Base-by-base conservation (phyloP, 2,329 filamentous ascomycete genomes). In the Trichoderma asperellum region DNA sequence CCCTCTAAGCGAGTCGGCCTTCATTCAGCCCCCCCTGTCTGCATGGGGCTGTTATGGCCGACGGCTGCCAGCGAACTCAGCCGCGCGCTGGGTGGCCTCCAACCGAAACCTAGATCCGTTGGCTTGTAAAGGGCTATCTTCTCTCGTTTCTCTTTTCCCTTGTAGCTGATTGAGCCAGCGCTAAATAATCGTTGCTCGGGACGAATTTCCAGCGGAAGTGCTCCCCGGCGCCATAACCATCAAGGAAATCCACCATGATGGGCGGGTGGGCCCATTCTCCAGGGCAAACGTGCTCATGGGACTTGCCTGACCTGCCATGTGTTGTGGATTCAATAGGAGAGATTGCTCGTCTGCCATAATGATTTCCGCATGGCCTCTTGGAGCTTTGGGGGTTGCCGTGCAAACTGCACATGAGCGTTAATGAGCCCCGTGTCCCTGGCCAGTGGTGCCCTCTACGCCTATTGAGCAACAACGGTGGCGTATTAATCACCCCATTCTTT, bases 141-240 rank as follows among this genome's bases (percentile, higher is more conserved):
- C 37, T 29, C 29, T 55, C 53, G 32, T 55, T 63, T n/a, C 21
- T 57, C 29, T 27, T 32, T 43, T 21, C 16, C 29, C 43, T 40
- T 18, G n/a, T 32, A n/a, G 12, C 16, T 53, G 2, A 40, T 63
- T 32, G 37, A 66, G 14, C 37, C 43, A 43, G 34, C 62, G 53
- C 53, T 43, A 34, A 60, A 60, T 8, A 53, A 18, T 53, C 40
- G 53, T 65, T 60, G 52, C 55, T 55, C 16, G 49, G 68, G 61
- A 60, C 16, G 14, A 60, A 57, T 58, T 60, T 24, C 62, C 63
- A 70, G 71, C 76, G 77, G 76, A 77, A 77, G 73, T 52, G 29
- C 73, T 78, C 76, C 76, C 77, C 76, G 77, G 77, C 69, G 73
- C 75, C 66, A 52, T 43, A 29, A 52, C 37, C 37, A 40, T 57